Base-by-base conservation (phyloP, 805 yeast genomes). In the Saturnispora dispora region DNA sequence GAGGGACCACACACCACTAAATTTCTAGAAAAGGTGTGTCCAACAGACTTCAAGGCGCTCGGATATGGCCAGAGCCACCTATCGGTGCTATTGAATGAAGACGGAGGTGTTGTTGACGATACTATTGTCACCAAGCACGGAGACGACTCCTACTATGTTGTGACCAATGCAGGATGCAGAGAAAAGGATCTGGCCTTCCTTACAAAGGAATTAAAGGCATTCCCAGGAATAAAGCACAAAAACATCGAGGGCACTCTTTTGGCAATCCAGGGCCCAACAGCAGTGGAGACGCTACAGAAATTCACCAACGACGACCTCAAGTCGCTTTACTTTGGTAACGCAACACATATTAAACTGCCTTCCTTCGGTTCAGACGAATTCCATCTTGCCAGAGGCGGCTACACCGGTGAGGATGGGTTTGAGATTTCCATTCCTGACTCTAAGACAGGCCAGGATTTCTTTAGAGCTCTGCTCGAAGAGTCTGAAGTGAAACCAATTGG, bases 381-480 rank as follows among this genome's bases (percentile, higher is more conserved):
- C 48, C 95, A 89, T 63, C 76, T 89, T n/a, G 86, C 96, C 3
- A 82, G 99, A 68, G 87, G 95, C 23, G 99, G 99, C 2, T 93
- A 93, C 72, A 93, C 99, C 6, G 99, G 99, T 18, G 99, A 93
- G 69, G 99, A 93, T 66, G 99, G 99, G 1, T 91, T 93, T 67
- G 99, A 93, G 67, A 78, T 91, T 53, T 82, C 95, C 8, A 82
- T 90, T 54, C 84, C 88, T 27, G 71, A 78, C 51, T 61, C 66
- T 46, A 70, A 73, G 48, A 64, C 74, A 22, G 83, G 91, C 1
- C 64, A 71, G 30, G 79, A 76, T 1, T 79, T 93, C 58, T 81
- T 93, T 43, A 69, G 76, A 53, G 72, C 77, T 6, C 68, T 88
- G 47, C 67, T 87, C 42, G 74, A 70, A 47, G 80, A 63, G 51